A percentile compares a stretch with the other conserved stretches of the same genome.
Conservation (phyloP, 805 yeast species). For the Nakazawaea wyomingensis region DNA sequence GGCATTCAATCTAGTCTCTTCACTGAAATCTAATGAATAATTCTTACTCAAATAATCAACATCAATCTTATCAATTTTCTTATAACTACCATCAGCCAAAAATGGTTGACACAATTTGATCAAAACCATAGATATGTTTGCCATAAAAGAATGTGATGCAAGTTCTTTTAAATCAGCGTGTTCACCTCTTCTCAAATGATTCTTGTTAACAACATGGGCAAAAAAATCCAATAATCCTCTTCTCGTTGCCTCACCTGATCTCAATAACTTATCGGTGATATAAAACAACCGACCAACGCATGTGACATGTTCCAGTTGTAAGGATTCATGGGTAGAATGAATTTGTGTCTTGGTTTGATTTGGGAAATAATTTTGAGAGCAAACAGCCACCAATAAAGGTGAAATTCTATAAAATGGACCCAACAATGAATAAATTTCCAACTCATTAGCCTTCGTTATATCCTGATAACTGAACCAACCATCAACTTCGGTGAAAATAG, state of each 20-base stretch:
- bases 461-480: slow-evolving; percentile 43
- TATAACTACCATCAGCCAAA: slow-evolving; percentile 50
- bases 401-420: slow-evolving; percentile 78
- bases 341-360: slow-evolving; percentile 37
- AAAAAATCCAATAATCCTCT: slow-evolving; percentile 60
- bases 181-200: slow-evolving; percentile 83
- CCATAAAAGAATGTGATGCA: slow-evolving; percentile 78
- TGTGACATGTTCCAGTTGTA: slow-evolving; percentile 59
- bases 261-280: slow-evolving; percentile 66
- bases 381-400: slow-evolving; percentile 56
- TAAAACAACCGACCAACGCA: slow-evolving; percentile 59
- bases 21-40: slow-evolving; percentile 56
- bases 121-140: slow-evolving; percentile 64
- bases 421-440: slow-evolving; percentile 58
- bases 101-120: slow-evolving; percentile 80
- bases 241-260: slow-evolving; percentile 68
- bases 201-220: slow-evolving; percentile 68
- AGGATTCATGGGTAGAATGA: slow-evolving; percentile 47
- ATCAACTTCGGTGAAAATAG: slow-evolving; percentile 50
- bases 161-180: slow-evolving; percentile 65
- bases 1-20: slow-evolving; percentile 80
- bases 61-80: slow-evolving; percentile 75
- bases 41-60: slow-evolving; percentile 57
- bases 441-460: slow-evolving; percentile 40
- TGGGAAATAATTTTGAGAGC: slow-evolving; percentile 38